These are phyloP conservation scores for Vicia faba DNA, from an alignment of 306 rosid genomes.

Conservation along the genomic window DNA sequence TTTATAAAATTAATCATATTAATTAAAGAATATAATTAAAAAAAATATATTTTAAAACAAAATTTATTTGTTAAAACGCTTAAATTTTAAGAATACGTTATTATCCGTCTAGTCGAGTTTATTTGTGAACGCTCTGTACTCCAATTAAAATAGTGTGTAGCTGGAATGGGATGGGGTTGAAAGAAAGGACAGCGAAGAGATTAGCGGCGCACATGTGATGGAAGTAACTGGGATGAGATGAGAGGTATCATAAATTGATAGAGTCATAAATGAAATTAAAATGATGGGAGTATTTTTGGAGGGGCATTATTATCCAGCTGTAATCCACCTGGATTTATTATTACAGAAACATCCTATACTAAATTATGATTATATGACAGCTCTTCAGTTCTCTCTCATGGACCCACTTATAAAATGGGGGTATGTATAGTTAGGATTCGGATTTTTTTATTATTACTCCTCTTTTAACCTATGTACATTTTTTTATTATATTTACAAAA, in stretches of 20 bases:
- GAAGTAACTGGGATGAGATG: neutral
- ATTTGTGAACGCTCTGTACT: no score
- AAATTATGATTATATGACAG: slow-evolving; percentile 45
- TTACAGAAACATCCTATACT: slow-evolving; percentile 3
- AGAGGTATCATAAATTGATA: neutral
- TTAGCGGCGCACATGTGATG: slow-evolving; percentile 40
- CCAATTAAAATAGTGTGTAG: neutral
- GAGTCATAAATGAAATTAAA: slow-evolving; percentile 7
- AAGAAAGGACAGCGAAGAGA: slow-evolving; percentile 28
- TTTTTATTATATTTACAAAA: no score
- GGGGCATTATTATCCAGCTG: slow-evolving; percentile 60
- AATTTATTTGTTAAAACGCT: no score
- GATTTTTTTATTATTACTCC: no score
- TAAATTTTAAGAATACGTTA: no score
- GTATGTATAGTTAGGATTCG: no score
- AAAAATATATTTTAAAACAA: no score
- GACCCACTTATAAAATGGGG: neutral
- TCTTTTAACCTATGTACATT: no score
- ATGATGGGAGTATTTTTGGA: slow-evolving; percentile 29
- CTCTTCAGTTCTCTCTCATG: slow-evolving; percentile 30
- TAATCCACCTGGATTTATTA: slow-evolving; percentile 63
- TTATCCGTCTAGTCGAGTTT: no score
- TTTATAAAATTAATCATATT: no score
- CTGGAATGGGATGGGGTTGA: slow-evolving; percentile 31
- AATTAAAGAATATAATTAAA: no score